Percentiles rank a stretch among this genome's conserved stretches.
These are phyloP conservation scores for Starmerella davenportii DNA, from an alignment of 805 yeast species.

Conservation along the genomic window DNA sequence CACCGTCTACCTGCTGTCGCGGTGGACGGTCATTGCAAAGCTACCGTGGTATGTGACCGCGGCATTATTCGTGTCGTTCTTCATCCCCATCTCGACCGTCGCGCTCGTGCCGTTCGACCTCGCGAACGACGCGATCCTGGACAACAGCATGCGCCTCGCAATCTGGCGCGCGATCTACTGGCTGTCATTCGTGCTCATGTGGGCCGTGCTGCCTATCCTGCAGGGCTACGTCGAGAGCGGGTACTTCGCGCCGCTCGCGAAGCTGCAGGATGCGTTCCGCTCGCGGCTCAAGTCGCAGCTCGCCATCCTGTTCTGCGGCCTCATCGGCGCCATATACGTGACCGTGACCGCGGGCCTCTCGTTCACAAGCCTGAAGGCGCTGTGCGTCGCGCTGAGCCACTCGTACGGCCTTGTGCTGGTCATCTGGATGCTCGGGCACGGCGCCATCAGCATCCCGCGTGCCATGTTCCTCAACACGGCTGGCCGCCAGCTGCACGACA, in stretches of 20 bases:
- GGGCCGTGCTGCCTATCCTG: constrained; percentile 54
- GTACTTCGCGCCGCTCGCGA: constrained; percentile 30
- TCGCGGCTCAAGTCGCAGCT: constrained; percentile 44
- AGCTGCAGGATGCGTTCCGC: constrained; percentile 39
- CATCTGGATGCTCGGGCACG: constrained; percentile 74
- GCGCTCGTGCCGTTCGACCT: constrained; percentile 61
- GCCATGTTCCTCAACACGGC: constrained; percentile 25
- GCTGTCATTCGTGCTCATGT: constrained; percentile 62
- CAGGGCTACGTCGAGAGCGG: constrained; percentile 64
- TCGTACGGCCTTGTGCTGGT: constrained; percentile 58
- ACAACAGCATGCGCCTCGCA: constrained; percentile 31
- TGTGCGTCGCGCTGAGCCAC: constrained; percentile 60
- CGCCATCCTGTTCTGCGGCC: constrained; percentile 34
- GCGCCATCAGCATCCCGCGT: constrained; percentile 51
- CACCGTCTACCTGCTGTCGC: constrained; percentile 11
- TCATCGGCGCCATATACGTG: constrained; percentile 42
- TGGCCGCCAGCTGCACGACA: constrained; percentile 23
- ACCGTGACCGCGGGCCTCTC: constrained; percentile 37
- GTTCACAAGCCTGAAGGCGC: constrained; percentile 39
- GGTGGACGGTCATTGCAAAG: constrained; percentile 12
- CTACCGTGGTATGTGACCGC: constrained; percentile 13
- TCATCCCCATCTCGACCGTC: constrained; percentile 57
- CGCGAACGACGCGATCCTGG: constrained; percentile 32
- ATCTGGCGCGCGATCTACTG: constrained; percentile 66
- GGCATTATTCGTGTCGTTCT: constrained; percentile 29